Conservation (phyloP, 139 green algal species). For the Haematococcus lacustris region DNA sequence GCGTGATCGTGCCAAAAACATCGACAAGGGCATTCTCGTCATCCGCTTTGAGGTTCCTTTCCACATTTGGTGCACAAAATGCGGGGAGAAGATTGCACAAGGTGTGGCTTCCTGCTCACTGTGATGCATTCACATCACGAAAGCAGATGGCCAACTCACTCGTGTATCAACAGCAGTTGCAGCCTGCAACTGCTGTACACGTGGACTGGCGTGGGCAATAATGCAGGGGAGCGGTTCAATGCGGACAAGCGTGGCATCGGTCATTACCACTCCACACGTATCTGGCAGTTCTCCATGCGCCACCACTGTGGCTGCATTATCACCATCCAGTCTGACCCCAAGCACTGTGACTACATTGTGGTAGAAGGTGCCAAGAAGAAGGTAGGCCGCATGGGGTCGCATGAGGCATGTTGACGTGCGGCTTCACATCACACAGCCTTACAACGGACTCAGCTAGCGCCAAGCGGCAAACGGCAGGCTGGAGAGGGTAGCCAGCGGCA, state of each 20-base stretch:
- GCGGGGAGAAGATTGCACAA: slow-evolving; percentile 85
- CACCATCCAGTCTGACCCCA: slow-evolving; percentile 89
- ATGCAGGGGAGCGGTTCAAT: slow-evolving; percentile 86
- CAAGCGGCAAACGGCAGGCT: too few species aligned
- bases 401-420: background rate
- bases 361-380: slow-evolving; percentile 52
- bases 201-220: too few species aligned
- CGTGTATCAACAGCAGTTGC: too few species aligned
- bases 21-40: slow-evolving; percentile 86
- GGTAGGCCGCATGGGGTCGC: slow-evolving; percentile 17
- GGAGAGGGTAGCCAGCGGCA: too few species aligned
- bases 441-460: too few species aligned
- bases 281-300: slow-evolving; percentile 88
- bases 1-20: slow-evolving; percentile 75
- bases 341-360: slow-evolving; percentile 82
- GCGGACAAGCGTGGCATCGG: slow-evolving; percentile 86
- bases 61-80: slow-evolving; percentile 88
- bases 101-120: slow-evolving; percentile 17
- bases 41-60: slow-evolving; percentile 98
- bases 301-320: slow-evolving; percentile 87
- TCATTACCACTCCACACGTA: slow-evolving; percentile 85
- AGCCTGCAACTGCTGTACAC: too few species aligned
- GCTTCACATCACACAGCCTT: background rate
- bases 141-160: too few species aligned
- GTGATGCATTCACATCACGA: too few species aligned